Evolutionary conservation across 768 basidiomycete species (phyloP).

Genomic region (Podaxis sp.): DNA sequence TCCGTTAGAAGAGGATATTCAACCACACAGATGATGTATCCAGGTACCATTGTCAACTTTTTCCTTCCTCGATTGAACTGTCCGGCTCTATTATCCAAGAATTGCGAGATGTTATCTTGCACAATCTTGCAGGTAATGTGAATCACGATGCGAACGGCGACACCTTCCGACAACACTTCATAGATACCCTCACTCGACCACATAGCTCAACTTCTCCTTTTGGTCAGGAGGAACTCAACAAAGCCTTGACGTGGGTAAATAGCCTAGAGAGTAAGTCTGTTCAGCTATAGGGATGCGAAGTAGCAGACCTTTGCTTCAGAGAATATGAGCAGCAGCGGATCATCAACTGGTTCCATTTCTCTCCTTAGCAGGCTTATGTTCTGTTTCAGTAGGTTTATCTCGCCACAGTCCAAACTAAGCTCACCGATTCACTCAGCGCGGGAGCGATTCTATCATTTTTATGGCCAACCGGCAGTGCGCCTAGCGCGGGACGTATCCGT

Average conservation of each 20-base stretch:
- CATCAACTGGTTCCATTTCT: not conserved
- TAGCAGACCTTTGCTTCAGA: not conserved
- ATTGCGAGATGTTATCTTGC: slow-evolving; percentile 38
- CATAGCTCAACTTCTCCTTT: slow-evolving; percentile 39
- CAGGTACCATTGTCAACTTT: slow-evolving; percentile 40
- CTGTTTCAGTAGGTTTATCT: slow-evolving; percentile 3
- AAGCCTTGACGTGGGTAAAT: slow-evolving; percentile 33
- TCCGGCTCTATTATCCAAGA: slow-evolving; percentile 29
- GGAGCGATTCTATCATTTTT: slow-evolving; percentile 43
- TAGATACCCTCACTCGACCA: slow-evolving; percentile 40
- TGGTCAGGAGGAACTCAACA: slow-evolving; percentile 33
- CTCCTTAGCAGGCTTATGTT: slow-evolving; percentile 1
- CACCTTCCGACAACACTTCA: not conserved
- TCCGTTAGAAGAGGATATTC: not conserved
- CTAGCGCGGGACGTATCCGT: slow-evolving; percentile 46
- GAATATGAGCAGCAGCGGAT: not conserved
- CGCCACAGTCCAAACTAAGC: not conserved
- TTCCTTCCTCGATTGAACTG: slow-evolving; percentile 29
- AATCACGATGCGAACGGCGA: not conserved
- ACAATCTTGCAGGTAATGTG: slow-evolving; percentile 35
- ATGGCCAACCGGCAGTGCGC: slow-evolving; percentile 47
- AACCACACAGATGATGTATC: not conserved
- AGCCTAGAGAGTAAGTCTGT: slow-evolving; percentile 32
- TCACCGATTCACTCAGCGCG: slow-evolving; percentile 23
- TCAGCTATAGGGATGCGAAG: not conserved